Conservation (phyloP, 1,139 yeast species). For the Magnusiomyces sp. region DNA sequence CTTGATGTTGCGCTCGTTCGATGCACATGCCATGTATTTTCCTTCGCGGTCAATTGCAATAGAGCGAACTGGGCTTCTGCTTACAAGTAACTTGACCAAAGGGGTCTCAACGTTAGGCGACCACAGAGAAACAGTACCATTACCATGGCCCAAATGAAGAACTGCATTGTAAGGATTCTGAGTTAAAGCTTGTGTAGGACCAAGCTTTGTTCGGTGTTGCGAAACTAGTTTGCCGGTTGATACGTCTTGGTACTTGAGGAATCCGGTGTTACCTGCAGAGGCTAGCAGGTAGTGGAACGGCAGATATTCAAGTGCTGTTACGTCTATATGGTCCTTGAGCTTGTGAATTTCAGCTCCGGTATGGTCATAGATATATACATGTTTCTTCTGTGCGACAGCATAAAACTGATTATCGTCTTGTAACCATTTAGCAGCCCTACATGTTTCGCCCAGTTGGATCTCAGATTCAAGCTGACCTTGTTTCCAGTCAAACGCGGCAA, state of each 20-base stretch:
- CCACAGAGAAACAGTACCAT: conserved; percentile 92
- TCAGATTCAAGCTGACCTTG: conserved; percentile 76
- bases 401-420: conserved; percentile 81
- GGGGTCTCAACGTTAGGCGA: conserved; percentile 86
- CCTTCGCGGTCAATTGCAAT: conserved; percentile 90
- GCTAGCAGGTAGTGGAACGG: conserved; percentile 88
- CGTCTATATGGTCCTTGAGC: conserved; percentile 81
- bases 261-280: conserved; percentile 84
- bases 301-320: conserved; percentile 71
- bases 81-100: conserved; percentile 68
- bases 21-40: conserved; percentile 86
- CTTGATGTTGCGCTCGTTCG: conserved; percentile 75
- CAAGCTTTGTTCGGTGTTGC: conserved; percentile 78
- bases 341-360: conserved; percentile 89
- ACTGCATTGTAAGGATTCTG: conserved; percentile 97
- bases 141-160: conserved; percentile 85
- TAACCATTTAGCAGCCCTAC: conserved; percentile 78
- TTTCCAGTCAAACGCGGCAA: conserved; percentile 95
- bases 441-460: conserved; percentile 77
- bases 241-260: conserved; percentile 86
- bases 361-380: conserved; percentile 85
- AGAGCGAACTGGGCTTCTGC: conserved; percentile 82
- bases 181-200: conserved; percentile 80
- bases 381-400: conserved; percentile 95
- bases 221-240: conserved; percentile 83